phyloP scores from a whole-genome alignment of 768 basidiomycete genomes.

The Pleurotus salmoneostramineus region DNA sequence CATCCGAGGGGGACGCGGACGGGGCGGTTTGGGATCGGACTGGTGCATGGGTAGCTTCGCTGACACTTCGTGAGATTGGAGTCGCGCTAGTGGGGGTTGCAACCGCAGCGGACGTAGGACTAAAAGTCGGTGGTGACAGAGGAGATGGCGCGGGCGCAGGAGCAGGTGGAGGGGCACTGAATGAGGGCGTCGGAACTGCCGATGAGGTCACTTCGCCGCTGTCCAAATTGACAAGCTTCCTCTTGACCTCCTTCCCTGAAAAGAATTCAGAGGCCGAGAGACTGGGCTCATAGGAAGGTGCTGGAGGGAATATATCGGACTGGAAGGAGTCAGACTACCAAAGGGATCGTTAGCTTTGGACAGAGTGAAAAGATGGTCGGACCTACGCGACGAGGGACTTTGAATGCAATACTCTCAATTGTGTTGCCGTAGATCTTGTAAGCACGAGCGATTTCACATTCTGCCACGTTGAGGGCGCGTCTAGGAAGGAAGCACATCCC shows the following conservation, averaged over 20 bases:
- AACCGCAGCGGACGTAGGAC: slow-evolving; percentile 11
- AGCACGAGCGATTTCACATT: slow-evolving; percentile 93
- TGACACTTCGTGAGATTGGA: not conserved
- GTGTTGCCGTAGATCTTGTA: slow-evolving; percentile 77
- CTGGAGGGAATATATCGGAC: slow-evolving; percentile 94
- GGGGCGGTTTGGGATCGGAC: not conserved
- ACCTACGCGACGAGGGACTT: slow-evolving; percentile 87
- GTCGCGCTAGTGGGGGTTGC: slow-evolving; percentile 4
- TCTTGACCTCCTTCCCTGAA: slow-evolving; percentile 72
- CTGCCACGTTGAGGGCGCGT: slow-evolving; percentile 80
- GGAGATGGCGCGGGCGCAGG: slow-evolving; percentile 15
- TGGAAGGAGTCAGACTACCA: slow-evolving; percentile 90
- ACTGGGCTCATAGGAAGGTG: slow-evolving; percentile 76
- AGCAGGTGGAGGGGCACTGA: slow-evolving; percentile 18
- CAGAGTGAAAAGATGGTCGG: not conserved
- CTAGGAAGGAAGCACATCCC: slow-evolving; percentile 97
- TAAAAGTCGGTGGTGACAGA: slow-evolving; percentile 16
- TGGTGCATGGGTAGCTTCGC: not conserved
- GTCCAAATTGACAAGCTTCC: slow-evolving; percentile 78
- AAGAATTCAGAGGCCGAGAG: slow-evolving; percentile 86
- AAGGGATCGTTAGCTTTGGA: slow-evolving; percentile 3
- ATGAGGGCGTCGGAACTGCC: slow-evolving; percentile 17
- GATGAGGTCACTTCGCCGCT: slow-evolving; percentile 42
- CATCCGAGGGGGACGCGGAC: not conserved
- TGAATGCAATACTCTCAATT: slow-evolving; percentile 92